Base-by-base conservation (phyloP, 2,329 filamentous ascomycete species). In the Chaetomium strumarium region DNA sequence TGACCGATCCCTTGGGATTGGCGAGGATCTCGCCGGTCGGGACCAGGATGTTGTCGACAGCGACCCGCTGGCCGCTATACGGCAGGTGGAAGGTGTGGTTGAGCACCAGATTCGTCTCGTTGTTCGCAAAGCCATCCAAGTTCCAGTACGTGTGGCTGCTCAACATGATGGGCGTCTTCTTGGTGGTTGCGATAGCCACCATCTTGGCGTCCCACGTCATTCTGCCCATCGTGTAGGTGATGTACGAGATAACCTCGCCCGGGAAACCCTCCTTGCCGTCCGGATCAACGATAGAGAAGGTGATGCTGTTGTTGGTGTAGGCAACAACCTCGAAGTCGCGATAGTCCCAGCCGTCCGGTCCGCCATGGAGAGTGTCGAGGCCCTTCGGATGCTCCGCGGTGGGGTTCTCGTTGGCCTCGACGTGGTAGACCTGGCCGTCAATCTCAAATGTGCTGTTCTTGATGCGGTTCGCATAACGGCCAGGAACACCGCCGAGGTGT, bases 131-230 rank as follows among this genome's bases (percentile, higher is more conserved):
- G 33, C 84, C 88, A 63, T 91, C 87, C 41, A 92, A 74, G 67
- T 91, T 91, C 88, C 87, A 92, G 75, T 92, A 92, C 8, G 80
- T 81, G 73, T 88, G 75, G 59, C 73, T 78, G 65, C 79, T 87
- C 53, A 92, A 76, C 87, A 92, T 91, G 67, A 92, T 89, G 45
- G 88, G 88, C 6, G 88, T 91, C 71, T 83, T 85, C 71, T 87
- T 81, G 30, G 84, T 88, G 9, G 84, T 83, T 3, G 86, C 74
- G 51, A 86, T 68, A 38, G 86, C 87, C 13, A 83, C 72, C 75
- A 91, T 89, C 69, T 81, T 84, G 62, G 90, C 75, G 63, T 87
- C 77, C 85, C 86, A 90, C 44, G 81, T 79, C 65, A 77, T 74
- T 29, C 82, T 79, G 4, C 74, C 75, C 47, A 91, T 67, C 0